Base-by-base conservation (phyloP, 257 asterid genomes). In the Solanum bukasovii region DNA sequence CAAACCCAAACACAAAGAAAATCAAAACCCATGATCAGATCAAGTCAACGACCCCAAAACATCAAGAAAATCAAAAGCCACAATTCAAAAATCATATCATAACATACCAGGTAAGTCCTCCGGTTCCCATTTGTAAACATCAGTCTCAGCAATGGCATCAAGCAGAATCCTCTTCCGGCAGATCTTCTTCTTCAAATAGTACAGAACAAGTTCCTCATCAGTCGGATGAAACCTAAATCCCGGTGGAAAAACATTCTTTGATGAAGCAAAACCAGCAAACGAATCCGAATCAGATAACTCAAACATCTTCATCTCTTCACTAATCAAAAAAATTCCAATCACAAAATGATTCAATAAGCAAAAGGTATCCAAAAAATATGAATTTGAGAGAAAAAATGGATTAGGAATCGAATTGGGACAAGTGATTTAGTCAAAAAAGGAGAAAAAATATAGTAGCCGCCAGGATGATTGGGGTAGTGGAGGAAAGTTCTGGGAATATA, bases 221-320 rank as follows among this genome's bases (percentile, higher is more conserved):
- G 98, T 95, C 7, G 99, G 99, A 90, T 96, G 98, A 92, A 96
- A 96, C 83, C 99, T 91, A 92, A 96, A 96, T 11, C 98, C 99
- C 21, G 99, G 98, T 2, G 97, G 96, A 38, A 94, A 96, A 37
- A 44, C 27, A 44, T 44, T 79, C 25, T 44, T 79, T 7, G 84
- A n/a, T 3, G 83, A 38, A 2, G 83, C 52, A 74, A 74, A 74
- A 21, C 31, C 16, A 13, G 33, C 52, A 11, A 74, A 74, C 2
- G 29, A 35, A n/a, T 74, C 52, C 11, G 61, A 38, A 77, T 40
- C 84, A 79, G 14, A 14, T 46, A 44, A 14, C 27, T 29, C 85
- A 61, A 46, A 44, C 68, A 79, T 46, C 67, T 25, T 44, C 85
- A 79, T 79, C 67, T 44, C 16, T 79, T 27, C 25, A 4, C 67